phyloP scores from a whole-genome alignment of 1,139 yeast genomes.

The Yamadazyma taylorii region DNA sequence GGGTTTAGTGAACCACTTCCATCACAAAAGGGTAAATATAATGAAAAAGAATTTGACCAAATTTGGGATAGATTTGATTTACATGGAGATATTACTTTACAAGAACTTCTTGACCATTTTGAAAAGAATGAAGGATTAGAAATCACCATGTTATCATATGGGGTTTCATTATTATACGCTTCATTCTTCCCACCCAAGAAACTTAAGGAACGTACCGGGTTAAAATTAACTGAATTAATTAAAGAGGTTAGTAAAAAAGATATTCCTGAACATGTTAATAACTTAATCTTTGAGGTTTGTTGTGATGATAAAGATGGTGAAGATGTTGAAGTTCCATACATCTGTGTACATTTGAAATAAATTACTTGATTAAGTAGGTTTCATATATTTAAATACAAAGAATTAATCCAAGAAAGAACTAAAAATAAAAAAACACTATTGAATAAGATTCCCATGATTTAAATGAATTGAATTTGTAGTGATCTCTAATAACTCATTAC shows the following conservation, averaged over 20 bases:
- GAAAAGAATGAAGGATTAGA: conserved; percentile 80
- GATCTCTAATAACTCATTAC: conserved; percentile 51
- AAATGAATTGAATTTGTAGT: conserved; percentile 39
- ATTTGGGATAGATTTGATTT: conserved; percentile 96
- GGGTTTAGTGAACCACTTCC: conserved; percentile 96
- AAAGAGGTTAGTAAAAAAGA: conserved; percentile 84
- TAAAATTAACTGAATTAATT: conserved; percentile 72
- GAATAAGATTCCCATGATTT: conserved; percentile 9
- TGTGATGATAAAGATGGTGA: conserved; percentile 92
- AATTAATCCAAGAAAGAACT: neutral
- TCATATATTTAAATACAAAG: neutral
- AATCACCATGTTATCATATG: conserved; percentile 88
- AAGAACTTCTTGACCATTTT: conserved; percentile 74
- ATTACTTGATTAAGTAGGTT: too few relatives aligned
- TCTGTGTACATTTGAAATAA: conserved; percentile 24
- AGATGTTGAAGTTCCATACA: conserved; percentile 92
- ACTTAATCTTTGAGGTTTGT: conserved; percentile 84
- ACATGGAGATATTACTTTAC: conserved; percentile 74
- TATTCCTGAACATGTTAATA: conserved; percentile 69
- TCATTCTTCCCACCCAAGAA: conserved; percentile 93
- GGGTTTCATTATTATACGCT: conserved; percentile 86
- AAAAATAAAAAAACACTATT: neutral
- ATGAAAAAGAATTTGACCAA: conserved; percentile 75
- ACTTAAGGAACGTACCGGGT: conserved; percentile 68
- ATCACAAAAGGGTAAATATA: conserved; percentile 79